Percentiles rank a stretch among this genome's conserved stretches.
These are phyloP conservation scores for Neonectria coccinea DNA, from an alignment of 2,329 filamentous ascomycete species.

Conservation along the genomic window DNA sequence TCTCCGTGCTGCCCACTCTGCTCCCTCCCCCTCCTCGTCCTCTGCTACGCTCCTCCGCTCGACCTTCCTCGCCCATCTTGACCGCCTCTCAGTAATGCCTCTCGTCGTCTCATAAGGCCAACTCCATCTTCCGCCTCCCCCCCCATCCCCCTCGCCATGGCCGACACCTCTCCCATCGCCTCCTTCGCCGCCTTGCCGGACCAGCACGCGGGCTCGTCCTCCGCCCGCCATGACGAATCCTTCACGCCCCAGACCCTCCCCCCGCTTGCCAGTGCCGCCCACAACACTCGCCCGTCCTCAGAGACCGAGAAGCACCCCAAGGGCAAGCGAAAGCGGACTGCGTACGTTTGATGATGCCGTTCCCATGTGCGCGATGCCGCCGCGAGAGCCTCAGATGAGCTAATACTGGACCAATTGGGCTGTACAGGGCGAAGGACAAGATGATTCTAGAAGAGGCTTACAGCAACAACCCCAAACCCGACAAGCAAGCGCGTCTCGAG, in stretches of 20 bases:
- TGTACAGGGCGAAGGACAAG: constrained; percentile 84
- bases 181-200: constrained; percentile 41
- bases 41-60: background rate
- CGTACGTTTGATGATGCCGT: constrained; percentile 56
- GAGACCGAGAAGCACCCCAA: constrained; percentile 63
- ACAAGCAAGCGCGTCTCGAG: constrained; percentile 86
- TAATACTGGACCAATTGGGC: constrained; percentile 39
- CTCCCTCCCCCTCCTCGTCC: background rate
- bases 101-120: constrained; percentile 44
- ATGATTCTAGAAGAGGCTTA: constrained; percentile 89
- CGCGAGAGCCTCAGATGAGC: constrained; percentile 21
- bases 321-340: constrained; percentile 72
- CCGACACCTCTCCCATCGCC: constrained; percentile 37
- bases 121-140: constrained; percentile 34
- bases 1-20: constrained; percentile 8
- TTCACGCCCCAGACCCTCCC: constrained; percentile 39
- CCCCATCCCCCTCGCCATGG: constrained; percentile 44
- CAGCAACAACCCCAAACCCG: constrained; percentile 86
- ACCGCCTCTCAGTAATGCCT: constrained; percentile 44
- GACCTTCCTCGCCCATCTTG: constrained; percentile 29
- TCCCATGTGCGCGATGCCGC: constrained; percentile 1
- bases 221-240: constrained; percentile 41
- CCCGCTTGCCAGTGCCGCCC: constrained; percentile 37
- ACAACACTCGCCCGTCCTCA: constrained; percentile 29
- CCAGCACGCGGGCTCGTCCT: constrained; percentile 40